A percentile compares a stretch with the other conserved stretches of the same genome.
Conservation (phyloP, 2,329 filamentous ascomycete genomes). For the Scopulariopsis brevicaulis region DNA sequence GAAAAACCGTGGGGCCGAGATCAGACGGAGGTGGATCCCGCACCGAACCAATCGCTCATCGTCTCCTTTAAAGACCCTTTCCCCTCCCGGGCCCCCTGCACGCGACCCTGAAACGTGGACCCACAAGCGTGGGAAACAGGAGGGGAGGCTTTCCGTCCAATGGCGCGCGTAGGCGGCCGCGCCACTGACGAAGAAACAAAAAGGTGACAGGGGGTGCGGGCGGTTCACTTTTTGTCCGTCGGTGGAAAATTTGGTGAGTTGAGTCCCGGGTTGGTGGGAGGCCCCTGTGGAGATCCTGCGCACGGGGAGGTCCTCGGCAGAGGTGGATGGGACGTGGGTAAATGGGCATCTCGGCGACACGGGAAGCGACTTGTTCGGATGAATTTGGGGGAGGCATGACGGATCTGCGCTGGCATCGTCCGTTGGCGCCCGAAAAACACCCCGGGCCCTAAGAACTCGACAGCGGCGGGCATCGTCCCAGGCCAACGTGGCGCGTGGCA, state of each 20-base stretch:
- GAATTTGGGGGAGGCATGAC: background rate
- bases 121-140: slow-evolving; percentile 1
- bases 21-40: background rate
- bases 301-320: background rate
- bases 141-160: background rate
- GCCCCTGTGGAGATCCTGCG: background rate
- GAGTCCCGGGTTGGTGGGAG: background rate
- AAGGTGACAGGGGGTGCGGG: background rate
- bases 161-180: background rate
- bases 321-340: slow-evolving; percentile 4
- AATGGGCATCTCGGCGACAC: background rate
- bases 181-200: background rate
- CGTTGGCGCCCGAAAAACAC: background rate
- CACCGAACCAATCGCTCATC: background rate
- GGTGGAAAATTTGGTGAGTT: background rate
- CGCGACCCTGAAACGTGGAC: slow-evolving; percentile 1
- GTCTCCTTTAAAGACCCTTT: background rate
- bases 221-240: background rate
- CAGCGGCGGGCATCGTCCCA: background rate
- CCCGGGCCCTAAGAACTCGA: background rate
- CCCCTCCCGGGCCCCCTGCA: background rate
- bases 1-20: background rate
- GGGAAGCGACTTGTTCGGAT: background rate
- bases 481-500: background rate
- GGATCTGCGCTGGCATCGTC: background rate